phyloP scores from a whole-genome alignment of 116 monocot species.

The Iris pallida region DNA sequence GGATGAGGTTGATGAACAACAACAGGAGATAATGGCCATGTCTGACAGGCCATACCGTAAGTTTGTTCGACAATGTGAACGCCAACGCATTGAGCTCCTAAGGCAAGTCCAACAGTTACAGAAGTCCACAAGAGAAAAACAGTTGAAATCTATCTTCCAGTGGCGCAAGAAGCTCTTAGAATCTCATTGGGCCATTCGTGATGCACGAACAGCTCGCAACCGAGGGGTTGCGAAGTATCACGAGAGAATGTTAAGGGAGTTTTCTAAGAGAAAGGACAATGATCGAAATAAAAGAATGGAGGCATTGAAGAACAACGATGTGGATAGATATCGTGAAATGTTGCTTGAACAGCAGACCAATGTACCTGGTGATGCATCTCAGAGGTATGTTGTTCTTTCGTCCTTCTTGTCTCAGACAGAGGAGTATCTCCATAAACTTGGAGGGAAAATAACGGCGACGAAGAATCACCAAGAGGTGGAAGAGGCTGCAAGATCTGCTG shows the following conservation, averaged over 20 bases:
- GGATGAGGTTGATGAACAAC: slow-evolving; percentile 75
- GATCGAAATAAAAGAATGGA: slow-evolving; percentile 91
- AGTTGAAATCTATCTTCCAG: slow-evolving; percentile 75
- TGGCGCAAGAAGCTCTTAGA: slow-evolving; percentile 97
- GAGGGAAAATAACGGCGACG: slow-evolving; percentile 83
- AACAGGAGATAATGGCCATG: slow-evolving; percentile 96
- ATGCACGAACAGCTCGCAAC: slow-evolving; percentile 80
- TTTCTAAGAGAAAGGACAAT: slow-evolving; percentile 87
- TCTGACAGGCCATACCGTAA: slow-evolving; percentile 77
- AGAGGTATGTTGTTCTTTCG: slow-evolving; percentile 82
- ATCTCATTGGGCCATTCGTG: slow-evolving; percentile 89
- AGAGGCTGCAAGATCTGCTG: slow-evolving; percentile 78
- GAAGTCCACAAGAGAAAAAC: slow-evolving; percentile 58
- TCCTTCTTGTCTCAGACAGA: slow-evolving; percentile 96
- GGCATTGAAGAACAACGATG: slow-evolving; percentile 97
- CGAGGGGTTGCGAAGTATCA: slow-evolving; percentile 91
- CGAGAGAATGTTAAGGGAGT: slow-evolving; percentile 84
- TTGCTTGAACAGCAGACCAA: slow-evolving; percentile 85
- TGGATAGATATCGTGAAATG: slow-evolving; percentile 90
- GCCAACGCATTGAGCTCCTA: slow-evolving; percentile 59
- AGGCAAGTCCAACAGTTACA: slow-evolving; percentile 85
- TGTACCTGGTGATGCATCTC: slow-evolving; percentile 77
- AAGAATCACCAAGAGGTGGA: slow-evolving; percentile 85
- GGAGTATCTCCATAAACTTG: slow-evolving; percentile 90
- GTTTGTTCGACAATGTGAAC: slow-evolving; percentile 82